Percentiles rank a stretch among this genome's conserved stretches.
Evolutionary conservation across 768 basidiomycete species (phyloP).

Genomic region (Kwoniella shandongensis): DNA sequence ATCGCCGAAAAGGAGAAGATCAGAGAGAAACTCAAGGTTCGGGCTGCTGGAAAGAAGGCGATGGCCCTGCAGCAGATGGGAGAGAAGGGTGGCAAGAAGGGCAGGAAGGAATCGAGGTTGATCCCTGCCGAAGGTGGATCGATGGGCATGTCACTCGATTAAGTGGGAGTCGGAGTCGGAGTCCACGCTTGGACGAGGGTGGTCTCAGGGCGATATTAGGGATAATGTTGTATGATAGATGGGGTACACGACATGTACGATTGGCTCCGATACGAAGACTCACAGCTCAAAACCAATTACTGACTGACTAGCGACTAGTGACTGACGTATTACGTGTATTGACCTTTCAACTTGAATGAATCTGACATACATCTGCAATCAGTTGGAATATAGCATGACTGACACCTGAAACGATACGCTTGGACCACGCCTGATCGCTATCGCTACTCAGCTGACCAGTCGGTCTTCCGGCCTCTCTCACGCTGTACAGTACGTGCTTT

Average conservation of each 20-base stretch:
- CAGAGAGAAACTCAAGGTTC: constrained; percentile 74
- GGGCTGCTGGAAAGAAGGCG: constrained; percentile 38
- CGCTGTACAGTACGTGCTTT: too few relatives aligned
- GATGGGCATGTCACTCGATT: constrained; percentile 61
- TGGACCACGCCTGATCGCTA: too few relatives aligned
- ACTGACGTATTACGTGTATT: neutral
- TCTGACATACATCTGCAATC: too few relatives aligned
- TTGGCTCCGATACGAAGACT: neutral
- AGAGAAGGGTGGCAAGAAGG: constrained; percentile 56
- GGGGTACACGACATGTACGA: neutral
- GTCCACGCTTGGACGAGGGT: neutral
- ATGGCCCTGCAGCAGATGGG: constrained; percentile 46
- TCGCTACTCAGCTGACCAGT: too few relatives aligned
- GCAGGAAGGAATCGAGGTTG: constrained; percentile 65
- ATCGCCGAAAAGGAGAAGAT: constrained; percentile 58
- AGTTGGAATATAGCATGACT: too few relatives aligned
- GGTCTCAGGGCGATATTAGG: neutral
- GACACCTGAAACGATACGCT: too few relatives aligned
- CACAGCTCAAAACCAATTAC: neutral
- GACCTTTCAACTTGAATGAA: neutral
- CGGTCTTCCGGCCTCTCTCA: too few relatives aligned
- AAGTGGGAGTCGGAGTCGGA: too few relatives aligned
- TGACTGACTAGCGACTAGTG: neutral
- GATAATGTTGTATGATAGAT: constrained; percentile 4
- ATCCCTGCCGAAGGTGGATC: constrained; percentile 75